Base-by-base conservation (phyloP, 371 early-diverging fungal genomes). In the Dichotomocladium elegans region DNA sequence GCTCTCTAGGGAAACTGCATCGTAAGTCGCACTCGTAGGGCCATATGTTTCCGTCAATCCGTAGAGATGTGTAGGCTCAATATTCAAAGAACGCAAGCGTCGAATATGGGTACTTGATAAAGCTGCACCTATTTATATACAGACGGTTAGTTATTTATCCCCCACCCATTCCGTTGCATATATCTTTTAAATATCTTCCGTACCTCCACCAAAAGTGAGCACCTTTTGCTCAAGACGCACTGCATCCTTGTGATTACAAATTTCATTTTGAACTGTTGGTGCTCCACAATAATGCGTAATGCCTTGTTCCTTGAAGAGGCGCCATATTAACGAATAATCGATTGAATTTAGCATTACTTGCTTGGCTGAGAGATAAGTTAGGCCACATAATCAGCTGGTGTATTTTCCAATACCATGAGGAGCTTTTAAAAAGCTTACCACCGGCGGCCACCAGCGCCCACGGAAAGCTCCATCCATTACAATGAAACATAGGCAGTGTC, bases 31-130 rank as follows among this genome's bases (percentile, higher is more conserved):
- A 0, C 66, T 72, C 10, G 68, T 57, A 2, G 83, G 81, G 2
- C 85, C 85, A 50, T 83, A 83, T 0, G 82, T 80, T 49, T 87
- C 86, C 0, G 88, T 85, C 22, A 87, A 64, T 14, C 88, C 88
- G 61, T 87, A 87, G 8, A 85, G 78, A 41, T 85, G 86, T 3
- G 79, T 67, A 3, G 83, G 80, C 22, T 68, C 55, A 57, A 87
- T 62, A 35, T 80, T 79, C 11, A 87, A 47, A 4, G 63, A 53
- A 41, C 64, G 61, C 79, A 87, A 70, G 4, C 62, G 47, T 31
- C 53, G 72, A 30, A 85, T 73, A 28, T 83, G 58, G 6, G 79
- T 75, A 30, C 79, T 66, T 0, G 82, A 74, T 7, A 86, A 72
- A 0, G 83, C 72, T 0, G 88, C 80, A 2, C 84, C 86, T 43